These are phyloP conservation scores for Allantophomopsis cytisporea DNA, from an alignment of 2,329 filamentous ascomycete species.

Conservation along the genomic window DNA sequence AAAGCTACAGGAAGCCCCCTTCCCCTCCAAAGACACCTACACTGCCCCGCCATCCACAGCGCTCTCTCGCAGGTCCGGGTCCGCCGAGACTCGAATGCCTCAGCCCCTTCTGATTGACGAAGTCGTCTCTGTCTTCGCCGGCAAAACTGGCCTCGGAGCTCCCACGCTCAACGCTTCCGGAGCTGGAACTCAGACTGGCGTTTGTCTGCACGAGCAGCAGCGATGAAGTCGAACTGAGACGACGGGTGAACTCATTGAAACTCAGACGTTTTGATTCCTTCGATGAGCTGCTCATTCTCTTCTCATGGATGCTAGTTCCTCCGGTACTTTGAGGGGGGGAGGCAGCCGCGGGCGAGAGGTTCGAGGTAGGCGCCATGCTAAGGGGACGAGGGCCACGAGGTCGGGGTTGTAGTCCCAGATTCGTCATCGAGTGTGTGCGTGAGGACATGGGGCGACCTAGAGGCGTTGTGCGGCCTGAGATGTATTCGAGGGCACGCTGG, in stretches of 20 bases:
- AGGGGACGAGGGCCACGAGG: neutral
- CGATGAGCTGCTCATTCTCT: neutral
- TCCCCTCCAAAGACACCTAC: conserved; percentile 39
- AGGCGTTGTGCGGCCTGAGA: conserved; percentile 5
- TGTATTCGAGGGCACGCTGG: conserved; percentile 7
- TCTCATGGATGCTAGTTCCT: neutral
- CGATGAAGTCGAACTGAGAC: conserved; percentile 43
- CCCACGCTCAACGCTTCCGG: neutral
- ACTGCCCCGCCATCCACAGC: conserved; percentile 42
- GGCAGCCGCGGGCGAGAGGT: neutral
- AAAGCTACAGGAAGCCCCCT: conserved; percentile 35
- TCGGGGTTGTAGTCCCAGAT: neutral
- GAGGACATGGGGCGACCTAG: neutral
- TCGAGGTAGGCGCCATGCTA: neutral
- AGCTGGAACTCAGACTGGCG: neutral
- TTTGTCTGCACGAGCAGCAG: conserved; percentile 41
- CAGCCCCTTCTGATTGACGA: neutral
- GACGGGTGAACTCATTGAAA: conserved; percentile 43
- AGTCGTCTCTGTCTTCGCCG: neutral
- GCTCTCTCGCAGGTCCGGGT: conserved; percentile 4
- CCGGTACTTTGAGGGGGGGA: too few species aligned
- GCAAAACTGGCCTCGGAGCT: neutral
- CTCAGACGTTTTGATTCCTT: conserved; percentile 21
- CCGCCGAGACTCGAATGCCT: neutral
- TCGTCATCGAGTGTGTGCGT: neutral